phyloP scores from a whole-genome alignment of 306 rosid genomes.

The Dryas alaskensis region DNA sequence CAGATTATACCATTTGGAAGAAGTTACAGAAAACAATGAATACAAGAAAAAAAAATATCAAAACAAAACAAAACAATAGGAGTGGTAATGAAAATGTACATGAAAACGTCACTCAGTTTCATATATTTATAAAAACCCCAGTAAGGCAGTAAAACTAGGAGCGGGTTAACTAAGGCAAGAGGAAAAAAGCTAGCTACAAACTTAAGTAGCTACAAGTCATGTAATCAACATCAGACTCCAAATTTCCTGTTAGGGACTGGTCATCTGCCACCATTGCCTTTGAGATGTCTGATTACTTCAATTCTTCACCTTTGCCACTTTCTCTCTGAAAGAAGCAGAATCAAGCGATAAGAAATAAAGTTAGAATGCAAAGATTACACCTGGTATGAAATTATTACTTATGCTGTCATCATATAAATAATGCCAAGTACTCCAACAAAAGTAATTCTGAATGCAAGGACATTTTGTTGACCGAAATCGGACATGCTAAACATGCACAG shows the following conservation, averaged over 20 bases:
- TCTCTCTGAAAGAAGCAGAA: slow-evolving; percentile 64
- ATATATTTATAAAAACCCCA: slow-evolving; percentile 18
- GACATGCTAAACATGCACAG: neutral
- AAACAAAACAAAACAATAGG: slow-evolving; percentile 14
- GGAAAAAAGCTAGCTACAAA: slow-evolving; percentile 25
- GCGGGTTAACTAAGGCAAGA: slow-evolving; percentile 21
- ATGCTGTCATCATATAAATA: neutral
- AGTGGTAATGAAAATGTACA: slow-evolving; percentile 45
- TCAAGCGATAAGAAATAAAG: slow-evolving; percentile 29
- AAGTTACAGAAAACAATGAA: slow-evolving; percentile 20
- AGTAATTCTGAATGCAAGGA: neutral
- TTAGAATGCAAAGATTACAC: slow-evolving; percentile 1
- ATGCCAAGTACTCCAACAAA: neutral
- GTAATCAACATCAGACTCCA: slow-evolving; percentile 32
- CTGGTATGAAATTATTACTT: neutral
- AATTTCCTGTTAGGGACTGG: slow-evolving; percentile 24
- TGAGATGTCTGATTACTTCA: slow-evolving; percentile 25
- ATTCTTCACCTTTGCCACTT: slow-evolving; percentile 75
- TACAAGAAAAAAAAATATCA: neutral
- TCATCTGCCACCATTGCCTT: slow-evolving; percentile 27
- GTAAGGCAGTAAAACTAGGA: neutral
- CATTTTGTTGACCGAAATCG: neutral
- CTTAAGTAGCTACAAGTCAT: slow-evolving; percentile 37
- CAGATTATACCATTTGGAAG: slow-evolving; percentile 27
- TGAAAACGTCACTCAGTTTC: slow-evolving; percentile 42